These are phyloP conservation scores for Neodidymelliopsis sp. DNA, from an alignment of 2,329 filamentous ascomycete species.

Conservation along the genomic window DNA sequence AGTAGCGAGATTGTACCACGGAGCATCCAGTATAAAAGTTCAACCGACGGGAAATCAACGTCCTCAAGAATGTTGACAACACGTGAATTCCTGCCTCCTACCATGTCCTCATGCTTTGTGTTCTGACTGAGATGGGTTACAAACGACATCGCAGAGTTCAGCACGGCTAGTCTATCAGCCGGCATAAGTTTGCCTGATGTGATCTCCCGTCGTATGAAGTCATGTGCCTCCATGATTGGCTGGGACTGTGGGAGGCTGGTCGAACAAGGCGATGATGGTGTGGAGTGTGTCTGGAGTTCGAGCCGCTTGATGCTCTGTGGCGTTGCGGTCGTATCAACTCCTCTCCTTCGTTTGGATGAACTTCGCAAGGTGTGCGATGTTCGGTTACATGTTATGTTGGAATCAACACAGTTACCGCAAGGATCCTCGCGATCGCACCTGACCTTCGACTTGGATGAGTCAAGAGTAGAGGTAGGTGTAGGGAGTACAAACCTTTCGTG, in stretches of 20 bases:
- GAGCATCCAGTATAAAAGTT: slow-evolving; percentile 30
- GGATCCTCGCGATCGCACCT: slow-evolving; percentile 33
- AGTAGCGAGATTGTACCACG: slow-evolving; percentile 26
- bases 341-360: slow-evolving; percentile 18
- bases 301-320: slow-evolving; percentile 2
- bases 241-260: slow-evolving; percentile 21
- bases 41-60: slow-evolving; percentile 18
- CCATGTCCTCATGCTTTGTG: not conserved
- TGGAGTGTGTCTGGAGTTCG: slow-evolving; percentile 5
- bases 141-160: slow-evolving; percentile 28
- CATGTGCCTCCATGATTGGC: slow-evolving; percentile 24
- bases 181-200: slow-evolving; percentile 17
- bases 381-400: slow-evolving; percentile 28
- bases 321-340: not conserved
- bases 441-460: slow-evolving; percentile 5
- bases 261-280: slow-evolving; percentile 14
- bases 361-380: slow-evolving; percentile 13
- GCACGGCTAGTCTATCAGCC: slow-evolving; percentile 22
- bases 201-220: slow-evolving; percentile 25
- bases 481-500: not conserved
- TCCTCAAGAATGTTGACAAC: slow-evolving; percentile 19
- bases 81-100: not conserved
- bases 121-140: slow-evolving; percentile 22
- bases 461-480: not conserved
- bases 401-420: slow-evolving; percentile 34